These are phyloP conservation scores for Suillus variegatus DNA, from an alignment of 768 basidiomycete species.

Conservation along the genomic window DNA sequence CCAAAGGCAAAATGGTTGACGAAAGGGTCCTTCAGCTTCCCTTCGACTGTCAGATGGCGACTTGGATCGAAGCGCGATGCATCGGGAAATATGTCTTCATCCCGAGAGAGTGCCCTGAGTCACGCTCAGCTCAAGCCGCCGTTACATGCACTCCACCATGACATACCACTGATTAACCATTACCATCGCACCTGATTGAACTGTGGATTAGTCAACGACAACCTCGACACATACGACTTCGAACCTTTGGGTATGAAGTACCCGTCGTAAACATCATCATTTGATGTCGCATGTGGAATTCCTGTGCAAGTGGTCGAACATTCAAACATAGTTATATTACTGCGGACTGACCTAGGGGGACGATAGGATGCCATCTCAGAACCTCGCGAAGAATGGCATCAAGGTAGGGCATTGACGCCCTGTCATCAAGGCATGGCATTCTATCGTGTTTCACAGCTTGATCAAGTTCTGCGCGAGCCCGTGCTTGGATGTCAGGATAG, in stretches of 20 bases:
- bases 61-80: conserved; percentile 1
- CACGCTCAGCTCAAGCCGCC: not conserved
- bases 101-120: conserved; percentile 1
- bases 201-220: not conserved
- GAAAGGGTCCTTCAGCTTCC: not conserved
- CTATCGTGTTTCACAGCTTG: conserved; percentile 13
- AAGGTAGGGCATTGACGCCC: conserved; percentile 22
- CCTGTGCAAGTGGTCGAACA: conserved; percentile 5
- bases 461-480: conserved; percentile 33
- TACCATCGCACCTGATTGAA: not conserved
- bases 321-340: not conserved
- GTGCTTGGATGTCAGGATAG: conserved; percentile 27
- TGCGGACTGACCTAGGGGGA: conserved; percentile 20
- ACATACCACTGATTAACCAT: conserved; percentile 3
- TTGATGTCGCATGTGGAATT: conserved; percentile 25
- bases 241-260: conserved; percentile 54
- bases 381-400: conserved; percentile 23
- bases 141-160: too few species aligned
- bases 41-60: not conserved
- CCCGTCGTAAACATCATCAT: conserved; percentile 40
- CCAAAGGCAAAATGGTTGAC: not conserved
- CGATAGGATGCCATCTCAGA: conserved; percentile 24
- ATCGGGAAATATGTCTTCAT: not conserved
- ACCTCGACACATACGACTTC: conserved; percentile 7
- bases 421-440: conserved; percentile 17